Base-by-base conservation (phyloP, 2,329 filamentous ascomycete genomes). In the Cryphonectria japonica region DNA sequence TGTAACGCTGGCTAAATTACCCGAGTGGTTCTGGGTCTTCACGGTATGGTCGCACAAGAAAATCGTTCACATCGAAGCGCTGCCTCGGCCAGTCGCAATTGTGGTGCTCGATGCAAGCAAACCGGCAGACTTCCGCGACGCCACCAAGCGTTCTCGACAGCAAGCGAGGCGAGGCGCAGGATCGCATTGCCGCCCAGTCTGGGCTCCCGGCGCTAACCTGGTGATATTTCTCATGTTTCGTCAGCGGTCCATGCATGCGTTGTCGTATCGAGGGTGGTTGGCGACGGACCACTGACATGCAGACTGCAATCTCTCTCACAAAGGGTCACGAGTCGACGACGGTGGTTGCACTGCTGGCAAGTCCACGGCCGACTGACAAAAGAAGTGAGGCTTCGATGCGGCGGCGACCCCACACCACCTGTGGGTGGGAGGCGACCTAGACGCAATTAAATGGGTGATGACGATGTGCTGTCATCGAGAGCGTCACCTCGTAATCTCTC, bases 381-480 rank as follows among this genome's bases (percentile, higher is more conserved):
- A 57, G 13, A 32, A 29, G 54, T 59, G 26, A 59, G 26, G 26
- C 14, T 59, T 59, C 54, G 32, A 59, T n/a, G 13, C 59, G 59
- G 32, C 59, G 59, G 29, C 13, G 54, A 50, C 46, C 46, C 46
- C 54, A 32, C 54, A 34, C 26, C 54, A 26, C 43, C 29, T n/a
- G 41, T 63, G 62, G 67, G 59, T 54, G 68, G 37, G 57, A 43
- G 67, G 63, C 67, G 62, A 39, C 63, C 63, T 46, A 54, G 29
- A 64, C 67, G 70, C 69, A 65, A 65, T 65, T 46, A 61, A 65
- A 69, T 69, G 67, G 63, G 54, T 29, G 54, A 54, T 69, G 67
- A 71, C 68, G 70, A 67, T 71, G 60, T 61, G 46, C 67, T 67
- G 43, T 61, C 68, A 29, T 43, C 54, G 59, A 39, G 52, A 60